Conservation (phyloP, 192 early-diverging fungal genomes). For the Coemansia sp. region DNA sequence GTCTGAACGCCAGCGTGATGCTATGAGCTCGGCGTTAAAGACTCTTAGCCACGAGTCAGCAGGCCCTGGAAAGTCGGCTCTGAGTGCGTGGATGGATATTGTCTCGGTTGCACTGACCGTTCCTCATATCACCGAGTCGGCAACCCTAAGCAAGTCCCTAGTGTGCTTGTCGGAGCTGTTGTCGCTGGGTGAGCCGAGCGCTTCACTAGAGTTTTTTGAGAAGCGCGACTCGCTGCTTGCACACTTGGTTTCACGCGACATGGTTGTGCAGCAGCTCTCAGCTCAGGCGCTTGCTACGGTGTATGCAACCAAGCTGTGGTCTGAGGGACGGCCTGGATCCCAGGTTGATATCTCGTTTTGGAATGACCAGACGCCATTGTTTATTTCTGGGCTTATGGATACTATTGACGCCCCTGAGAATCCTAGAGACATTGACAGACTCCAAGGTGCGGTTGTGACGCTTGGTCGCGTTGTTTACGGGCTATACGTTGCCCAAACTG, state of each 20-base stretch:
- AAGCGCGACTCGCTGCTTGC: conserved; percentile 10
- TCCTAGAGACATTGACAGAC: conserved; percentile 52
- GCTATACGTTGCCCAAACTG: conserved; percentile 9
- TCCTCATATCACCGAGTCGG: background rate
- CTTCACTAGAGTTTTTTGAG: conserved; percentile 19
- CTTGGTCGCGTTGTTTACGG: conserved; percentile 63
- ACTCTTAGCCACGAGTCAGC: background rate
- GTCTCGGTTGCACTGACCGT: conserved; percentile 1
- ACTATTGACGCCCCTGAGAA: conserved; percentile 3
- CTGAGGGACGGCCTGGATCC: background rate
- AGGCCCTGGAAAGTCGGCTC: background rate
- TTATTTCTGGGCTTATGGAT: conserved; percentile 10
- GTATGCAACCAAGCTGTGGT: conserved; percentile 17
- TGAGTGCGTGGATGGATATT: conserved; percentile 14
- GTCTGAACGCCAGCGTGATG: conserved; percentile 11
- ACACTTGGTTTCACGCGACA: conserved; percentile 8
- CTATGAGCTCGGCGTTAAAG: conserved; percentile 20
- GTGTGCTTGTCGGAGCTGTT: conserved; percentile 29
- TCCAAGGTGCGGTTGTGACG: conserved; percentile 64
- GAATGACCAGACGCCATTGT: conserved; percentile 8
- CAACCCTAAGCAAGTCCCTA: conserved; percentile 16
- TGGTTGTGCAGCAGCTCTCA: conserved; percentile 16
- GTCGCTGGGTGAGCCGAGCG: conserved; percentile 14
- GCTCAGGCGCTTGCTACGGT: conserved; percentile 23
- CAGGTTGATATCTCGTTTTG: conserved; percentile 8